These are phyloP conservation scores for Pulchroboletus neoregius DNA, from an alignment of 1,284 basidiomycete genomes.

Conservation along the genomic window DNA sequence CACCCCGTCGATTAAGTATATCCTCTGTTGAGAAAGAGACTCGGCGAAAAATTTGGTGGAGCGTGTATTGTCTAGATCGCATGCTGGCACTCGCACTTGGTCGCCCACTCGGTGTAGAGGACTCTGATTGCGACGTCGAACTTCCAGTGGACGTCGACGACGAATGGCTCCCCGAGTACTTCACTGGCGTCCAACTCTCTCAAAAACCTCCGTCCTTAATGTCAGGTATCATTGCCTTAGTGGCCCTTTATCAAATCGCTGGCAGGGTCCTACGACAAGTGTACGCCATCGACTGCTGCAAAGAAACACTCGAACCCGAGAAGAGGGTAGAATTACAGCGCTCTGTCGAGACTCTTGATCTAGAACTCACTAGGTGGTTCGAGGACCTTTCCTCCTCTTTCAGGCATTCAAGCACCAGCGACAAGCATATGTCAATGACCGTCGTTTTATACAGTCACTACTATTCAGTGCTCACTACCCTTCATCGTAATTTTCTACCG, in stretches of 20 bases:
- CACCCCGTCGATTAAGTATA: conserved; percentile 68
- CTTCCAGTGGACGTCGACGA: conserved; percentile 80
- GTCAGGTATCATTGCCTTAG: conserved; percentile 75
- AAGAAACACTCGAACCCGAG: conserved; percentile 68
- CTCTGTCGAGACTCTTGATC: conserved; percentile 73
- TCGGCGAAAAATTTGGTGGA: conserved; percentile 87
- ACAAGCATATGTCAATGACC: conserved; percentile 78
- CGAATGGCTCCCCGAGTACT: conserved; percentile 67
- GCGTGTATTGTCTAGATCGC: conserved; percentile 81
- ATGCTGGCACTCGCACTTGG: conserved; percentile 87
- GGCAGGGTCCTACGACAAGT: conserved; percentile 80
- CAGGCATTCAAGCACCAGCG: conserved; percentile 67
- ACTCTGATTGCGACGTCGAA: conserved; percentile 79
- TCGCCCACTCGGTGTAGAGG: conserved; percentile 74
- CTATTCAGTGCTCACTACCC: conserved; percentile 82
- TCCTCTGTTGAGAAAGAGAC: conserved; percentile 81
- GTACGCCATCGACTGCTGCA: conserved; percentile 72
- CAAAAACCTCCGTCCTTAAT: conserved; percentile 64
- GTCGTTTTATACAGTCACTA: conserved; percentile 88
- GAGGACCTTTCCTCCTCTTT: conserved; percentile 69
- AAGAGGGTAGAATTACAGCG: conserved; percentile 68
- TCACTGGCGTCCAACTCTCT: conserved; percentile 54
- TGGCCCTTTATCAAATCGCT: conserved; percentile 75
- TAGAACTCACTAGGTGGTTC: conserved; percentile 75
- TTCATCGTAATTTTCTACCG: conserved; percentile 84